These are phyloP conservation scores for Cercospora sojina DNA, from an alignment of 2,329 filamentous ascomycete genomes.

Conservation along the genomic window DNA sequence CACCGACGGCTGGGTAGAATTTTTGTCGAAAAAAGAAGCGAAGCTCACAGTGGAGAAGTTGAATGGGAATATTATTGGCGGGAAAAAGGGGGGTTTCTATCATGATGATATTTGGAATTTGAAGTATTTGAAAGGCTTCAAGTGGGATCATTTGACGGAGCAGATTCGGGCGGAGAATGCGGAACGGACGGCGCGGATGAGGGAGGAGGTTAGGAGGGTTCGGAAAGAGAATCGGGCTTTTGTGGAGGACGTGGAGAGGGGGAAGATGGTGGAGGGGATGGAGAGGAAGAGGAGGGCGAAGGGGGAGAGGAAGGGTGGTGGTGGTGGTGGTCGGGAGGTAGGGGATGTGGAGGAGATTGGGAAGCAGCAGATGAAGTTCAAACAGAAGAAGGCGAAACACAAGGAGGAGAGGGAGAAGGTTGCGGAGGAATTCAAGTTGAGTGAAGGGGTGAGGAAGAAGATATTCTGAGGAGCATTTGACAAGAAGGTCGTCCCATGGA, in stretches of 20 bases:
- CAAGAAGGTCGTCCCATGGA: not conserved
- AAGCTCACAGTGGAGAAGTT: conserved; percentile 73
- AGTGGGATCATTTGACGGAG: conserved; percentile 70
- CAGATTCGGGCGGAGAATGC: conserved; percentile 81
- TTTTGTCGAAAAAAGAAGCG: conserved; percentile 71
- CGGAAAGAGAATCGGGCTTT: conserved; percentile 80
- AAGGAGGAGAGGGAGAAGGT: conserved; percentile 1
- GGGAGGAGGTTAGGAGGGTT: conserved; percentile 73
- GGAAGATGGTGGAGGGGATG: conserved; percentile 76
- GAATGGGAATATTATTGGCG: conserved; percentile 75
- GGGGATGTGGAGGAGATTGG: not conserved
- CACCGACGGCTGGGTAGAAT: conserved; percentile 85
- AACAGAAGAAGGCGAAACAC: conserved; percentile 12
- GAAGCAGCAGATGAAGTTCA: conserved; percentile 12
- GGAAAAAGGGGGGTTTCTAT: conserved; percentile 81
- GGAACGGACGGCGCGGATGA: conserved; percentile 70
- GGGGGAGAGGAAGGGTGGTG: conserved; percentile 42
- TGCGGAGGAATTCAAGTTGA: conserved; percentile 2
- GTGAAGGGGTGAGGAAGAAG: conserved; percentile 8
- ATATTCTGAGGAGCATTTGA: conserved; percentile 11
- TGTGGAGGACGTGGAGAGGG: conserved; percentile 73
- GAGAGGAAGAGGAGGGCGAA: conserved; percentile 56
- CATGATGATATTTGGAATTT: conserved; percentile 85
- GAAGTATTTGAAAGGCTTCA: conserved; percentile 78
- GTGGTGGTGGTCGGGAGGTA: conserved; percentile 24